Evolutionary conservation across 805 yeast genomes (phyloP).

Genomic region (Danielia reshetovae): DNA sequence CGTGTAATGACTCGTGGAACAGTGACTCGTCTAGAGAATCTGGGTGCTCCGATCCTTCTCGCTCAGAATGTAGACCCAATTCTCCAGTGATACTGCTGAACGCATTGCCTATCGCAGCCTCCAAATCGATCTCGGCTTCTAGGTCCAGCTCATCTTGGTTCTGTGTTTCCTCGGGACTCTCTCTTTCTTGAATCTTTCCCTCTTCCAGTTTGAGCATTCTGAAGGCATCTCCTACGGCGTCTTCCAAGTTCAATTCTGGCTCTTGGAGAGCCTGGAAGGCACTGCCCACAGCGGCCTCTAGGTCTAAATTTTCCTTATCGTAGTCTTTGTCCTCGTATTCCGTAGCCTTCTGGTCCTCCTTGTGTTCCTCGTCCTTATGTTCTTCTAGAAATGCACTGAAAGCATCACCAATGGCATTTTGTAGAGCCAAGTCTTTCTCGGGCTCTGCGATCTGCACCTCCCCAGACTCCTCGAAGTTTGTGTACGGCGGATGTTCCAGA

Average conservation of each 20-base stretch:
- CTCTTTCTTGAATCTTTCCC: neutral
- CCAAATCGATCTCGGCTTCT: conserved; percentile 15
- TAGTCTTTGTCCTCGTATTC: neutral
- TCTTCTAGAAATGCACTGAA: conserved; percentile 22
- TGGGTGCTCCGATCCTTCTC: neutral
- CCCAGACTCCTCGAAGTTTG: neutral
- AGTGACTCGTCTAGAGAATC: neutral
- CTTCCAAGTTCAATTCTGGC: conserved; percentile 1
- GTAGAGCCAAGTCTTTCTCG: conserved; percentile 16
- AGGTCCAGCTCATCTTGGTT: conserved; percentile 5
- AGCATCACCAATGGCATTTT: conserved; percentile 37
- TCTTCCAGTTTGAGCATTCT: conserved; percentile 1
- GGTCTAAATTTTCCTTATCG: conserved; percentile 1
- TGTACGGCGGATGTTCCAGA: neutral
- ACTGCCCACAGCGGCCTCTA: conserved; percentile 2
- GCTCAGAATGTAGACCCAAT: neutral
- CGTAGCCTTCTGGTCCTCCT: neutral
- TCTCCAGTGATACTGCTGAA: conserved; percentile 13
- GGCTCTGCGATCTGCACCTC: no score
- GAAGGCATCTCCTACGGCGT: conserved; percentile 6
- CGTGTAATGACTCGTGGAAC: neutral
- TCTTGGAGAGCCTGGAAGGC: neutral
- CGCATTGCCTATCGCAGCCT: conserved; percentile 30
- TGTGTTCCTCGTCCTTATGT: conserved; percentile 2
- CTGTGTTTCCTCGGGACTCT: neutral